Base-by-base conservation (phyloP, 2,329 filamentous ascomycete genomes). In the Fusarium pseudocircinatum region DNA sequence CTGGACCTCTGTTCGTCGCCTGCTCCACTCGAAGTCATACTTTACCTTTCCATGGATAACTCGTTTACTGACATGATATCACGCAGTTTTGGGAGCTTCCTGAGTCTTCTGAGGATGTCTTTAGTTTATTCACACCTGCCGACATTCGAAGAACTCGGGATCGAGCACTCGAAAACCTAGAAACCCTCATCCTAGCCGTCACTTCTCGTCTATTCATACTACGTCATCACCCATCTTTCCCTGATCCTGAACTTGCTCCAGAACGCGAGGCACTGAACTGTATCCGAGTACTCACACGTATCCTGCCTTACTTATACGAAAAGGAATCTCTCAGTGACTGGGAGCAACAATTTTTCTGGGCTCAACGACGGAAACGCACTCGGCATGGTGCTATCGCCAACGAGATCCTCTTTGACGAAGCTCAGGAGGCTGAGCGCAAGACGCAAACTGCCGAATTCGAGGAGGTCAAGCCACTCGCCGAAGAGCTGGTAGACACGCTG, bases 341-440 rank as follows among this genome's bases (percentile, higher is more conserved):
- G 96, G 95, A 98, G 79, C 92, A 97, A 71, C 90, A 88, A 69
- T 97, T 99, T 87, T 98, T 99, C 80, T 98, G 96, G 96, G 88
- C 89, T 3, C 86, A 89, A 52, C 88, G 94, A 75, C 89, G 90
- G 82, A 95, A 92, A 83, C 91, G 88, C 81, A 94, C 90, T 44
- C 90, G 91, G 64, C 91, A 89, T 75, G 86, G 89, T 14, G 86
- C 88, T 70, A 87, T 94, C 57, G 88, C 90, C 43, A 89, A 89
- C 56, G 94, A 97, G 82, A 89, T 97, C 26, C 86, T 97, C 30
- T 97, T 97, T 78, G 95, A 97, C 79, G 94, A 93, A 79, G 88
- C 88, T 4, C 86, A 90, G 60, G 84, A 86, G 72, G 87, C 88
- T 15, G 83, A 86, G 78, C 77, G 78, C 66, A 82, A 82, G 26